A percentile compares a stretch with the other conserved stretches of the same genome.
These are phyloP conservation scores for Quercus tomentella DNA, from an alignment of 331 rosid species.

Conservation along the genomic window DNA sequence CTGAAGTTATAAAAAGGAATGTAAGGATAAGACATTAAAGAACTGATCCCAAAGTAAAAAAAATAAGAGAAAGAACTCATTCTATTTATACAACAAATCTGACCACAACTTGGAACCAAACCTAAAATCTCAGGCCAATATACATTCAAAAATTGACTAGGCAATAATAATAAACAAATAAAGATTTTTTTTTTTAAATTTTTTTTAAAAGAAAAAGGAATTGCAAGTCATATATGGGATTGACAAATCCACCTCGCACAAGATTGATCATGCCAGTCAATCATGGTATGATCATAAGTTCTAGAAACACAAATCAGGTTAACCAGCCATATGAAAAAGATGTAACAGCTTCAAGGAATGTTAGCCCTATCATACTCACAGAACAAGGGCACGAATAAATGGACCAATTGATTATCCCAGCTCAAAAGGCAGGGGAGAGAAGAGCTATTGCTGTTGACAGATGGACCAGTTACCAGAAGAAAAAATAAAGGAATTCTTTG, in stretches of 20 bases:
- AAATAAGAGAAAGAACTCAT: neutral
- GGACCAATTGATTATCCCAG: neutral
- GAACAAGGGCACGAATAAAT: neutral
- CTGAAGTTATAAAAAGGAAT: conserved; percentile 31
- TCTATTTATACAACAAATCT: neutral
- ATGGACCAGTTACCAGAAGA: neutral
- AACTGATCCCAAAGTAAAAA: neutral
- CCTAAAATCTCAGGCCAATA: neutral
- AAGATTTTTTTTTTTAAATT: neutral
- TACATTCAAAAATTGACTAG: neutral
- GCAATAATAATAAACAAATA: neutral
- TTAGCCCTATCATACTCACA: neutral
- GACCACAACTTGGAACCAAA: neutral
- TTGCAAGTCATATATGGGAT: neutral
- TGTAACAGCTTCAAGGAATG: neutral
- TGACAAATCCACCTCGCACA: neutral
- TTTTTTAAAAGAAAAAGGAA: neutral
- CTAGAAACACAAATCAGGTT: neutral
- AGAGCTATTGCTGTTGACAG: neutral
- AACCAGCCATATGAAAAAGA: neutral
- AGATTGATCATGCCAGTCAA: neutral
- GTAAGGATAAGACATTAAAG: conserved; percentile 1
- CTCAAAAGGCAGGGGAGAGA: neutral
- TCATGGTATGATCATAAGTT: neutral
- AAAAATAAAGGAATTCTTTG: neutral